Evolutionary conservation across 148 eudicot genomes (phyloP), one percentile per base, ranked within the genome.

Genomic region (Limonium bicolor): DNA sequence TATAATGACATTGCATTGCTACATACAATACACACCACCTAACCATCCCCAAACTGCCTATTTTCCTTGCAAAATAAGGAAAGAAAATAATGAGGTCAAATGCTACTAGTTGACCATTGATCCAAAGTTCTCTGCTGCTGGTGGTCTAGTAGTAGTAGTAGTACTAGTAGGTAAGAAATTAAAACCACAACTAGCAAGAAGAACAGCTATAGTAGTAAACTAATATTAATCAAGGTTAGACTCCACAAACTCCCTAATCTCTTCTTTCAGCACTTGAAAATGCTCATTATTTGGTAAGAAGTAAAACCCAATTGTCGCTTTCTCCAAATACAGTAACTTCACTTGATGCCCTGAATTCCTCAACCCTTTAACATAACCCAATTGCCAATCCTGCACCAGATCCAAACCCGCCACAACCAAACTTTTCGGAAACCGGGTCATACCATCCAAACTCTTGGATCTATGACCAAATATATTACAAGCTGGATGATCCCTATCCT

Each of bases 221-320:
- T n/a, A n/a, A n/a, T n/a, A n/a, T n/a, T n/a, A n/a, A 64, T 64
- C 48, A 53, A 63, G 59, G 55, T 65, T 40, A 51, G 76, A 49
- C 64, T 64, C 62, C 31, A 85, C 65, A 55, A 85, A 85, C 48
- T 27, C 64, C 16, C 55, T 66, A 1, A 85, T 73, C 67, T 85
- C 74, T 42, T 71, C 80, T 80, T 73, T 80, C 1, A 85, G 59
- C 27, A 54, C 48, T 23, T 62, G 62, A 65, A 77, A 85, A 51
- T 85, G 70, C 14, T 85, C 82, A 25, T 85, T 85, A 30, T 85
- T 85, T 6, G 95, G 86, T 65, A 85, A 62, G 72, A 85, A 80
- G 27, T 76, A 85, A 59, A 77, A 85, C n/a, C 95, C 95, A 9
- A 85, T 85, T 2, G 95, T 85, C 0, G 92, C 95, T 55, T 80